Evolutionary conservation across 306 rosid genomes (phyloP).

Genomic region (Quercus engelmannii): DNA sequence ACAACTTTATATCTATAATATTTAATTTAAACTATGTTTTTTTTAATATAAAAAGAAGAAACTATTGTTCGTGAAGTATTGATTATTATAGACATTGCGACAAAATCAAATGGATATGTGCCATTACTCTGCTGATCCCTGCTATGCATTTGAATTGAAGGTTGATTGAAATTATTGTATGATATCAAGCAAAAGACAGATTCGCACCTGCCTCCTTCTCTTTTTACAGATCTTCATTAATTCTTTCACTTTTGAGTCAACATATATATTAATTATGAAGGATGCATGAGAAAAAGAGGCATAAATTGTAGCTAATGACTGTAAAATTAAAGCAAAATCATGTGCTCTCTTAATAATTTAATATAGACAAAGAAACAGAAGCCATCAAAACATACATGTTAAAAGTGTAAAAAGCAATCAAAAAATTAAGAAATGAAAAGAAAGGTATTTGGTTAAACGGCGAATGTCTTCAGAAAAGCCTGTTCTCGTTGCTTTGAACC

Average conservation of each 20-base stretch:
- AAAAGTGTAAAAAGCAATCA: slow-evolving; percentile 4
- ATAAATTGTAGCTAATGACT: slow-evolving; percentile 16
- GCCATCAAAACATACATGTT: not conserved
- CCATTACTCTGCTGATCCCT: no score
- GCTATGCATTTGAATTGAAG: no score
- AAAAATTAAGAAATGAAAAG: slow-evolving; percentile 16
- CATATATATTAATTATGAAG: not conserved
- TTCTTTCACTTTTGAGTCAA: not conserved
- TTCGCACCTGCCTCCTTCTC: no score
- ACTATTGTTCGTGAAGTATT: no score
- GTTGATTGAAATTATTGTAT: no score
- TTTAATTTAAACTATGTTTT: no score
- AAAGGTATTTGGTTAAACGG: slow-evolving; percentile 12
- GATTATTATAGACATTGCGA: no score
- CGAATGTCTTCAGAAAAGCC: slow-evolving; percentile 61
- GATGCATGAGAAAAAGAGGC: slow-evolving; percentile 8
- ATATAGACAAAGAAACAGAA: slow-evolving; percentile 11
- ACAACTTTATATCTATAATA: no score
- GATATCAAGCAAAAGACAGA: no score
- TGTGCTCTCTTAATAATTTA: slow-evolving; percentile 8
- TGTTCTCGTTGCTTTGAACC: slow-evolving; percentile 82
- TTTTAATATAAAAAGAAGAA: no score
- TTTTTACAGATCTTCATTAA: no score
- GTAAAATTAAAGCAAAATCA: slow-evolving; percentile 6
- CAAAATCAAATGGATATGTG: no score